Evolutionary conservation across 2,329 filamentous ascomycete species (phyloP), one percentile per base, ranked within the genome.

Genomic region (Beauveria sp.): DNA sequence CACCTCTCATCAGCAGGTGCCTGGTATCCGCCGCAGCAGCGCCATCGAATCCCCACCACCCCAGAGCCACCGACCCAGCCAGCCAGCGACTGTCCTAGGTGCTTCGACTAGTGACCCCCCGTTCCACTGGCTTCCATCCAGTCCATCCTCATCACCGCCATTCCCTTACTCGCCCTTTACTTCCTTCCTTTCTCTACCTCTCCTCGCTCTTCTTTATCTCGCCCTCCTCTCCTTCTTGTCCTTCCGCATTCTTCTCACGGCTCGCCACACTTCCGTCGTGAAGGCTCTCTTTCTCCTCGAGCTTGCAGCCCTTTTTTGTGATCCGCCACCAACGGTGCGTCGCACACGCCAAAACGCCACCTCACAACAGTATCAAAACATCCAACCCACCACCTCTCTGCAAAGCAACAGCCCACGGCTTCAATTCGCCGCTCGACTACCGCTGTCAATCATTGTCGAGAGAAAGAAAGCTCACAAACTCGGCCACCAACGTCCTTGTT

Each of bases 231-330:
- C 62, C 48, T 59, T 56, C 56, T 63, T 40, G 28, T 61, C 48
- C 56, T 43, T 55, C 59, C 57, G 24, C 31, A 60, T 49, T 43
- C 45, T 42, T 56, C 24, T 61, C 46, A 49, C 60, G 50, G 51
- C 59, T 61, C 51, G 59, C 24, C 51, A 61, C 28, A 53, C 50
- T 60, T 48, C 50, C 34, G 42, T 56, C 50, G 61, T 63, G 42
- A 60, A 60, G 49, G 55, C 58, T 34, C 53, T 60, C 54, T 60
- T 61, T 65, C 57, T 62, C 60, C 54, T 61, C 60, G 56, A 51
- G 52, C 60, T 65, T 62, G 62, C 55, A 70, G 65, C 66, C 57
- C 62, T 50, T 26, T 45, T 28, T 59, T 48, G 48, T 49, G 42
- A 55, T 28, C 48, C 54, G 54, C 54, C 54, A 53, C 54, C 54